Evolutionary conservation across 2,329 filamentous ascomycete genomes (phyloP), one percentile per base, ranked within the genome.

Genomic region (Hirsutella minnesotensis): DNA sequence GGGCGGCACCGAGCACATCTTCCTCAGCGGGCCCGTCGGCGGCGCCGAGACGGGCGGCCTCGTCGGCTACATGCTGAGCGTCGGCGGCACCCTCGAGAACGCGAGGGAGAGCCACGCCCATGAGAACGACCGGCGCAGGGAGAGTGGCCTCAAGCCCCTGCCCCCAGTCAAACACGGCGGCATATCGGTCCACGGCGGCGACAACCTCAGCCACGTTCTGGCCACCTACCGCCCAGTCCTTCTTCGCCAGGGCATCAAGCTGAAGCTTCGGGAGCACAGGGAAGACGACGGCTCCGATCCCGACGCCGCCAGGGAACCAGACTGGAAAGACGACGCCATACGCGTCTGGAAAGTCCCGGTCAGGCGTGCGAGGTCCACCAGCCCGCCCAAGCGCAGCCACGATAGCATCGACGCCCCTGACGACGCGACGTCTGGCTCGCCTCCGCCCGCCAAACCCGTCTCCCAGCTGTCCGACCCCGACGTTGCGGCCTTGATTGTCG

Each of bases 171-270:
- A 46, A 3, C 51, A 56, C 21, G 52, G 57, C 13, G 63, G 61
- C 16, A 56, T 88, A 45, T 75, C 72, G n/a, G 68, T 96, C 12
- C 84, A 94, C 57, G 89, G 86, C 3, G 79, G 82, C 4, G 78
- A 79, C 41, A 96, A 96, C 57, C 62, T 96, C 43, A 75, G 79
- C 38, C 83, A 95, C 56, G 72, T 78, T 5, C 62, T 98, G 44
- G 89, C 87, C n/a, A 86, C 88, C 0, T 81, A 83, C 15, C 76
- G 92, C 38, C 70, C 81, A 27, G 95, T 95, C 61, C 78, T 96
- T 40, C 90, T 95, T 53, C 76, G 92, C 31, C 88, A 86, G 52
- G 82, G 86, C 1, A 73, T 94, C 57, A 82, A 83, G 0, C 64
- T 95, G n/a, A 67, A 66, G 27, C 71, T 82, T 2, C 70, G 77